Conservation (phyloP, 345 rosid genomes). For the Heritiera fomes region DNA sequence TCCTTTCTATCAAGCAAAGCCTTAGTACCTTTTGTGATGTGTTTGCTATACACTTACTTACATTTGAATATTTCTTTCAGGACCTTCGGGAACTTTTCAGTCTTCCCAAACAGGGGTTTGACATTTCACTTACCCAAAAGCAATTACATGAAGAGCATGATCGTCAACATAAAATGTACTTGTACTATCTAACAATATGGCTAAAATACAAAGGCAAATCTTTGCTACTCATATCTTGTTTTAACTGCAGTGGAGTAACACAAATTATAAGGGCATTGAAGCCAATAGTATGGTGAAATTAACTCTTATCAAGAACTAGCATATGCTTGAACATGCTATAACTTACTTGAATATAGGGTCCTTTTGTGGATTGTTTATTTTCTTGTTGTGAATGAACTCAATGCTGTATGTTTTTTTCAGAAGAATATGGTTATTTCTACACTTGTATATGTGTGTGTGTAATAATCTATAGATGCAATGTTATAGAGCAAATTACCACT, state of each 20-base stretch:
- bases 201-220: not conserved
- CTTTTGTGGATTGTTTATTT: not conserved
- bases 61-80: slow-evolving; percentile 37
- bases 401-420: not conserved
- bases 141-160: slow-evolving; percentile 93
- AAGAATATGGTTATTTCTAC: not conserved
- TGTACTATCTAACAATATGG: not conserved
- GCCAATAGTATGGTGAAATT: too few relatives aligned
- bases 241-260: not conserved
- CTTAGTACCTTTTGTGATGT: not conserved
- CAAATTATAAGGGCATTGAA: too few relatives aligned
- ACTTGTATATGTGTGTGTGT: not conserved
- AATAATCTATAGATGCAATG: slow-evolving; percentile 6
- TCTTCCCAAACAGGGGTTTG: slow-evolving; percentile 86
- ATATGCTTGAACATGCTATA: not conserved
- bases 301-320: too few relatives aligned
- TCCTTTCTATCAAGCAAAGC: too few relatives aligned
- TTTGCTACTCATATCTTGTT: not conserved
- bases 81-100: slow-evolving; percentile 90
- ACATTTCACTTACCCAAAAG: slow-evolving; percentile 81
- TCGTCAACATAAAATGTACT: slow-evolving; percentile 49
- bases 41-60: not conserved
- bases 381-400: not conserved
- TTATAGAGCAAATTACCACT: not conserved
- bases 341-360: not conserved